Base-by-base conservation (phyloP, 257 asterid genomes). In the Prunella vulgaris region DNA sequence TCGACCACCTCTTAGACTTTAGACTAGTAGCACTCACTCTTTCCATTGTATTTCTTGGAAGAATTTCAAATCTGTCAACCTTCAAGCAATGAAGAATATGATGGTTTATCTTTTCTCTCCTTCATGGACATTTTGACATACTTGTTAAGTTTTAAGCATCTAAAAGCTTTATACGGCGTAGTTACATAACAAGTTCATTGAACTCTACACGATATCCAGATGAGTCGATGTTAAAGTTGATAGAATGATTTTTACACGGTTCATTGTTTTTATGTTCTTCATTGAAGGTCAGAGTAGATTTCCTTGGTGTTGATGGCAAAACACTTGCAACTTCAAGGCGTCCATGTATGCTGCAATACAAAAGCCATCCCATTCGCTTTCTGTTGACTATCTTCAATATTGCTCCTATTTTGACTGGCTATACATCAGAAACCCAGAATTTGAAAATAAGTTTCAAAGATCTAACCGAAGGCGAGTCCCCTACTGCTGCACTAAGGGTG, bases 321-420 rank as follows among this genome's bases (percentile, higher is more conserved):
- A 72, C 49, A 49, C 87, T 90, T 4, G 72, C 90, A 58, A 84
- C 85, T 54, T 84, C 85, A 13, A 81, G 90, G 63, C 85, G 84
- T 13, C 96, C 95, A 1, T 85, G 89, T 71, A 88, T 90, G 89
- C 67, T 93, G 78, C 90, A 76, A 18, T 93, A 85, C 62, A 88
- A 60, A 79, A 93, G 98, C 69, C 81, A 60, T 13, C 86, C 92
- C 27, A 84, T 93, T 61, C 95, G 93, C 54, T 83, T 87, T 25
- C 52, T 84, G 51, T 80, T 76, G 65, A 93, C 97, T 6, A 67
- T 88, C 66, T 79, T 93, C 18, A 90, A 85, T 75, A 71, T 85
- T 20, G 93, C 81, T 64, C 90, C 98, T 2, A 85, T 93, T 30
- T 60, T 85, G 56, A 84, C 92, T 1, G 96, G 97, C 38, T 86